These are phyloP conservation scores for Epichloe brachyelytri DNA, from an alignment of 2,329 filamentous ascomycete species.

Conservation along the genomic window DNA sequence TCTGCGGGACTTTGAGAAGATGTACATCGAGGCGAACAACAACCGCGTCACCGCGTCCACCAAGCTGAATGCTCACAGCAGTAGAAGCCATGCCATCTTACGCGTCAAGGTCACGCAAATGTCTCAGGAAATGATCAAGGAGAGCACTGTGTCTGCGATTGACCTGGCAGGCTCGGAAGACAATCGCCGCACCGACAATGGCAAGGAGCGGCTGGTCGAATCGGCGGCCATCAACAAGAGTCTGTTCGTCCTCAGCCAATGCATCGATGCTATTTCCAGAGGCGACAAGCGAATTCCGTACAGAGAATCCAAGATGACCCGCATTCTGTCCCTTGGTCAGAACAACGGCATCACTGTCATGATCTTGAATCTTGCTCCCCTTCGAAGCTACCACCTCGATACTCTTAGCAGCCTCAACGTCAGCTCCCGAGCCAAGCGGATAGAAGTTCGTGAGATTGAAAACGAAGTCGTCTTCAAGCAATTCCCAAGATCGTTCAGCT, in stretches of 20 bases:
- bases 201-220: slow-evolving; percentile 83
- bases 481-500: slow-evolving; percentile 40
- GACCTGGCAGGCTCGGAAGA: slow-evolving; percentile 93
- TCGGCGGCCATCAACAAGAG: slow-evolving; percentile 97
- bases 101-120: slow-evolving; percentile 78
- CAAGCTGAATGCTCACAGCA: slow-evolving; percentile 86
- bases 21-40: slow-evolving; percentile 86
- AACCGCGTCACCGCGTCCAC: slow-evolving; percentile 83
- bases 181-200: slow-evolving; percentile 87
- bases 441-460: slow-evolving; percentile 89
- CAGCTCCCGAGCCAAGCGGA: slow-evolving; percentile 88
- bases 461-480: slow-evolving; percentile 87
- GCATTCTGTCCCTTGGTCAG: slow-evolving; percentile 81
- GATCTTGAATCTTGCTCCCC: slow-evolving; percentile 86
- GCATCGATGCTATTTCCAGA: slow-evolving; percentile 81
- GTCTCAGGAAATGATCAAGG: slow-evolving; percentile 50
- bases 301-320: slow-evolving; percentile 92
- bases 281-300: slow-evolving; percentile 74
- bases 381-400: slow-evolving; percentile 87
- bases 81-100: slow-evolving; percentile 78
- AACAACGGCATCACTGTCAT: slow-evolving; percentile 93
- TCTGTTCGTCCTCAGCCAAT: slow-evolving; percentile 85
- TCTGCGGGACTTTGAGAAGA: slow-evolving; percentile 75
- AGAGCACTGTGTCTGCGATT: slow-evolving; percentile 85
- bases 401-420: slow-evolving; percentile 90